phyloP scores from a whole-genome alignment of 2,329 filamentous ascomycete genomes.

The Thelonectria discophora region DNA sequence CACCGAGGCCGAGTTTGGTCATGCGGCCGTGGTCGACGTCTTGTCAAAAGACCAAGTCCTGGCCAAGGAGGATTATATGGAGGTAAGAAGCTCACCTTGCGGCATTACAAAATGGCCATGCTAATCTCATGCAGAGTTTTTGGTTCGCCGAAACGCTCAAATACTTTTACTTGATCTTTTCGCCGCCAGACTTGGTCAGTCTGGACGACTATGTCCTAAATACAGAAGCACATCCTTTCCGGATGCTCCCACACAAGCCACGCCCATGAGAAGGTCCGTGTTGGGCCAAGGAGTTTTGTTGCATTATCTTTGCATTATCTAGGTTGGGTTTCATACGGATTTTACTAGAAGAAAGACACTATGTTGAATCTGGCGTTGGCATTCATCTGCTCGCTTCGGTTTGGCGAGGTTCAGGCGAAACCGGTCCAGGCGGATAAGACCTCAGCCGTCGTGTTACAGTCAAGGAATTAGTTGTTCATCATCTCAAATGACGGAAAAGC shows the following conservation, averaged over 20 bases:
- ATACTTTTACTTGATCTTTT: slow-evolving; percentile 79
- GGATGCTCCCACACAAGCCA: slow-evolving; percentile 26
- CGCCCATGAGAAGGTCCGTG: neutral
- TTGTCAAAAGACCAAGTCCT: slow-evolving; percentile 34
- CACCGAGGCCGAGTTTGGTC: slow-evolving; percentile 57
- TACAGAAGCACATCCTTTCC: slow-evolving; percentile 60
- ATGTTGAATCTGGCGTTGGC: neutral
- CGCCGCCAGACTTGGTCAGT: slow-evolving; percentile 67
- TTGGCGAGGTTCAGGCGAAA: neutral
- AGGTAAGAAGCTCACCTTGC: slow-evolving; percentile 49
- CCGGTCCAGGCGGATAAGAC: slow-evolving; percentile 1
- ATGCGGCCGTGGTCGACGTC: slow-evolving; percentile 59
- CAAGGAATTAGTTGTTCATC: neutral
- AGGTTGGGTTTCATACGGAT: neutral
- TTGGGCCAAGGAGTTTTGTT: neutral
- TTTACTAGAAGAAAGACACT: neutral
- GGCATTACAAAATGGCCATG: slow-evolving; percentile 23
- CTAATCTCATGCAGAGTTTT: slow-evolving; percentile 62
- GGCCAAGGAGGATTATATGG: slow-evolving; percentile 67
- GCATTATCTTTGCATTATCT: neutral
- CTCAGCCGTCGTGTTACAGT: slow-evolving; percentile 2
- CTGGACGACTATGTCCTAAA: slow-evolving; percentile 74
- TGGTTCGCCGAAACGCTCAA: slow-evolving; percentile 81
- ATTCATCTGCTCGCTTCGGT: neutral
- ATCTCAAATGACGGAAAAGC: slow-evolving; percentile 1